A percentile compares a stretch with the other conserved stretches of the same genome.
These are phyloP conservation scores for Colletotrichum eremochloae DNA, from an alignment of 2,329 filamentous ascomycete species.

Conservation along the genomic window DNA sequence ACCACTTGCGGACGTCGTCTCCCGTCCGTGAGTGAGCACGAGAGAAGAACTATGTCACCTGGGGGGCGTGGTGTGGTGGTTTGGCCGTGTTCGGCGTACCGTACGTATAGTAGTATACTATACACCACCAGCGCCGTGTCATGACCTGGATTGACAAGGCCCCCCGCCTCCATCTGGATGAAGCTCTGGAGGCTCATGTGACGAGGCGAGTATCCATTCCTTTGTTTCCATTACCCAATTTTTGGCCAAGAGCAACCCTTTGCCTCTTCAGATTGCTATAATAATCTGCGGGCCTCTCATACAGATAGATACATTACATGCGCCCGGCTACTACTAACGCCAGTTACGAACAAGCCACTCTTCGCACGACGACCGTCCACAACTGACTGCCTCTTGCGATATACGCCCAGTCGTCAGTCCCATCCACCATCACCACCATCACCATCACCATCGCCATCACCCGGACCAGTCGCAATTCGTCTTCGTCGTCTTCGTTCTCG, in stretches of 20 bases:
- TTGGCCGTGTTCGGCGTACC: neutral
- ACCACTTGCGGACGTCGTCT: slow-evolving; percentile 14
- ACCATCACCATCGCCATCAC: neutral
- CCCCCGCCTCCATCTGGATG: slow-evolving; percentile 41
- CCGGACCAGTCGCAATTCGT: slow-evolving; percentile 17
- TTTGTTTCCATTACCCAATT: slow-evolving; percentile 66
- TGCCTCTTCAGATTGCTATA: slow-evolving; percentile 39
- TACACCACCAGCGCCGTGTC: slow-evolving; percentile 23
- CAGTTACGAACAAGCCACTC: slow-evolving; percentile 23
- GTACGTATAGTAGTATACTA: neutral
- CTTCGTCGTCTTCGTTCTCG: neutral
- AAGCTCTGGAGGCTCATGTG: slow-evolving; percentile 50
- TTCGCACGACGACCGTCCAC: slow-evolving; percentile 26
- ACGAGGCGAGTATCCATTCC: slow-evolving; percentile 55
- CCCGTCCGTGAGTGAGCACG: slow-evolving; percentile 34
- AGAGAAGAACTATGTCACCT: slow-evolving; percentile 37
- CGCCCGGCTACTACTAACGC: slow-evolving; percentile 26
- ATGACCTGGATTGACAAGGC: slow-evolving; percentile 32
- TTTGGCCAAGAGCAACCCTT: slow-evolving; percentile 44
- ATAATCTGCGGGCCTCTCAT: slow-evolving; percentile 43
- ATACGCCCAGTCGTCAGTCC: slow-evolving; percentile 16
- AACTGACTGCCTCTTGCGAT: slow-evolving; percentile 21
- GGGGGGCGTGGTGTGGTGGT: slow-evolving; percentile 5
- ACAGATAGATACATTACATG: neutral
- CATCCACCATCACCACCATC: neutral